Evolutionary conservation across 2,329 filamentous ascomycete species (phyloP).

Genomic region (Gnomoniopsis smithogilvyi): DNA sequence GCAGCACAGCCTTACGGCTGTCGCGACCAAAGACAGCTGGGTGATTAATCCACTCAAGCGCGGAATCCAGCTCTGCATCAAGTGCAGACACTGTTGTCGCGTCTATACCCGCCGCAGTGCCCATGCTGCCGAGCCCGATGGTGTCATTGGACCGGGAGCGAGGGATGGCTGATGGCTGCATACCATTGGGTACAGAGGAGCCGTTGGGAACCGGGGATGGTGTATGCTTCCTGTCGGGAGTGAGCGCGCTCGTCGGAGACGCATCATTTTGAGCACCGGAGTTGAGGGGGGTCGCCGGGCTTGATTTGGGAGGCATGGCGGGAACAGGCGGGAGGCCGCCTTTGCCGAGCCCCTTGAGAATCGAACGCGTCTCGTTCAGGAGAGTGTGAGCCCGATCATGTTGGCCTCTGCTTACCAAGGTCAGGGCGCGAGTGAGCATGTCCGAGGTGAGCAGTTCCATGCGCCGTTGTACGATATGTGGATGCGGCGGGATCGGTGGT

Average conservation of each 20-base stretch:
- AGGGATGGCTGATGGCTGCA: conserved; percentile 41
- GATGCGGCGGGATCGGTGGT: conserved; percentile 90
- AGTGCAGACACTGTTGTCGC: conserved; percentile 76
- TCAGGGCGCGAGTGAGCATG: conserved; percentile 91
- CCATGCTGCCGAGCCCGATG: conserved; percentile 47
- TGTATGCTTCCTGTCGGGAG: conserved; percentile 53
- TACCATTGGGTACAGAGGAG: conserved; percentile 30
- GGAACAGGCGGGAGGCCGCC: conserved; percentile 89
- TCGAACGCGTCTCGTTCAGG: conserved; percentile 88
- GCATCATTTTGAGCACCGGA: conserved; percentile 32
- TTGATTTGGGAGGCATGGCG: conserved; percentile 48
- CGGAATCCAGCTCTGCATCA: conserved; percentile 85
- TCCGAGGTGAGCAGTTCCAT: conserved; percentile 98
- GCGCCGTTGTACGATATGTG: conserved; percentile 88
- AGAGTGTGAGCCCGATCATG: conserved; percentile 92
- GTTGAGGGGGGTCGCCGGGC: conserved; percentile 47
- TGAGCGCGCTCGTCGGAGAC: conserved; percentile 41
- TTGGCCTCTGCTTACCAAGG: conserved; percentile 84
- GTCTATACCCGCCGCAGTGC: conserved; percentile 70
- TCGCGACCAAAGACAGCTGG: conserved; percentile 93
- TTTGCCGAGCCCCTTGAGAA: conserved; percentile 93
- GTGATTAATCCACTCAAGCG: conserved; percentile 96
- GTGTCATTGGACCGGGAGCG: conserved; percentile 55
- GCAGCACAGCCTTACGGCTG: conserved; percentile 90
- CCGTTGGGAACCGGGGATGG: conserved; percentile 47